Evolutionary conservation across 495 filamentous ascomycete species (phyloP).

Genomic region (Hypoxylon perforatum): DNA sequence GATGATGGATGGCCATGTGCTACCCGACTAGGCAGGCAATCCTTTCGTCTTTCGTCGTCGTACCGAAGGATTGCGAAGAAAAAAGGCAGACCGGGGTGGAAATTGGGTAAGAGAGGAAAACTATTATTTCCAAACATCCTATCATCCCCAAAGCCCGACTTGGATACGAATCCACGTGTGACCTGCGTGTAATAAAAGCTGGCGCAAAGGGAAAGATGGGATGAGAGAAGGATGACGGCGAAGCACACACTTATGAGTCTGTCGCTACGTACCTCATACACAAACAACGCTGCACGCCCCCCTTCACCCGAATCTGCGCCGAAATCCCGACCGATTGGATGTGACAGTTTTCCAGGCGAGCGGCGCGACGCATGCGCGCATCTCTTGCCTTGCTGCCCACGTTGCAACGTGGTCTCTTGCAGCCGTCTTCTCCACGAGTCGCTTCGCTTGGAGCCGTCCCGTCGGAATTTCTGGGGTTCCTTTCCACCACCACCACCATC

Average conservation of each 20-base stretch:
- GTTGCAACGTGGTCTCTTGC: constrained; percentile 42
- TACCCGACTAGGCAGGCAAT: constrained; percentile 34
- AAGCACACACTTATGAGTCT: constrained; percentile 1
- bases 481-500: no score
- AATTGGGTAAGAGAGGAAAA: constrained; percentile 5
- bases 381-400: constrained; percentile 23
- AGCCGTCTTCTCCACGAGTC: constrained; percentile 33
- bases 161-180: constrained; percentile 36
- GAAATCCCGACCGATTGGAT: constrained; percentile 40
- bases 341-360: constrained; percentile 29
- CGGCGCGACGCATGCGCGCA: constrained; percentile 18
- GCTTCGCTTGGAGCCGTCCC: constrained; percentile 26
- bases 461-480: constrained; percentile 28
- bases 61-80: constrained; percentile 27
- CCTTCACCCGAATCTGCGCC: constrained; percentile 25
- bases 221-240: constrained; percentile 8
- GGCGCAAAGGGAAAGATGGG: constrained; percentile 3
- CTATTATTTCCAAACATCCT: constrained; percentile 18
- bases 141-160: constrained; percentile 5
- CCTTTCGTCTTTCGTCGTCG: not conserved
- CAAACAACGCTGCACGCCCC: not conserved
- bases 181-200: constrained; percentile 40
- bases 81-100: constrained; percentile 19
- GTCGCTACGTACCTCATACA: not conserved
- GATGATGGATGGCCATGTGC: not conserved